phyloP scores from a whole-genome alignment of 768 basidiomycete species.

The Thelephora aurantiotincta region DNA sequence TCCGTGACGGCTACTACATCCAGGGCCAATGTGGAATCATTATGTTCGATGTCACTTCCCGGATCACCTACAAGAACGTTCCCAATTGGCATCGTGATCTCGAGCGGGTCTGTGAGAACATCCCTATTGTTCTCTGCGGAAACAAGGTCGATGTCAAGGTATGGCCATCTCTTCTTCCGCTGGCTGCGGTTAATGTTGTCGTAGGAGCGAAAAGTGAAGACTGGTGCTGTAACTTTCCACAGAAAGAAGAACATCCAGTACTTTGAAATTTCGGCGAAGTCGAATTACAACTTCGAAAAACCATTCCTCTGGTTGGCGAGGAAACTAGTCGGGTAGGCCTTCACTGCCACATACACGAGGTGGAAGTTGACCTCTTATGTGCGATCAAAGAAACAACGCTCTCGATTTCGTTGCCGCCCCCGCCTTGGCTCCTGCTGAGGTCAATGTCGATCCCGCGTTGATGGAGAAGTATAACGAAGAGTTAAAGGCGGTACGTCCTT shows the following conservation, averaged over 20 bases:
- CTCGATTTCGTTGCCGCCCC: constrained; percentile 97
- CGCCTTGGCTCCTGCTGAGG: constrained; percentile 89
- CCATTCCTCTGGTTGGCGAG: constrained; percentile 99
- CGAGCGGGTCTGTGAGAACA: constrained; percentile 99
- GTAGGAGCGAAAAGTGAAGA: constrained; percentile 99
- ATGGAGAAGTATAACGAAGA: constrained; percentile 74
- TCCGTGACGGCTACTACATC: constrained; percentile 93
- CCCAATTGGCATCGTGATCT: constrained; percentile 99
- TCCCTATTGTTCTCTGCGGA: constrained; percentile 97
- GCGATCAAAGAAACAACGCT: constrained; percentile 44
- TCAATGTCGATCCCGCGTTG: constrained; percentile 62
- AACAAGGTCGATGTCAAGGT: constrained; percentile 99
- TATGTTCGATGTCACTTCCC: constrained; percentile 99
- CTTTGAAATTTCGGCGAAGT: constrained; percentile 99
- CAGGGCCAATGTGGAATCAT: constrained; percentile 99
- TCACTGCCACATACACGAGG: neutral
- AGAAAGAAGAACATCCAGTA: constrained; percentile 99
- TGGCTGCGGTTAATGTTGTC: no score
- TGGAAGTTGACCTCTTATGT: neutral
- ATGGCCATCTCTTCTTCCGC: constrained; percentile 13
- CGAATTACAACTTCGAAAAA: constrained; percentile 99
- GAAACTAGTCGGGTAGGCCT: constrained; percentile 86
- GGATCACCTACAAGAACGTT: constrained; percentile 99
- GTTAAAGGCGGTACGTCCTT: constrained; percentile 42
- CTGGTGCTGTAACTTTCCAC: constrained; percentile 97